phyloP scores from a whole-genome alignment of 2,329 filamentous ascomycete species.

The Massarina eburnea region DNA sequence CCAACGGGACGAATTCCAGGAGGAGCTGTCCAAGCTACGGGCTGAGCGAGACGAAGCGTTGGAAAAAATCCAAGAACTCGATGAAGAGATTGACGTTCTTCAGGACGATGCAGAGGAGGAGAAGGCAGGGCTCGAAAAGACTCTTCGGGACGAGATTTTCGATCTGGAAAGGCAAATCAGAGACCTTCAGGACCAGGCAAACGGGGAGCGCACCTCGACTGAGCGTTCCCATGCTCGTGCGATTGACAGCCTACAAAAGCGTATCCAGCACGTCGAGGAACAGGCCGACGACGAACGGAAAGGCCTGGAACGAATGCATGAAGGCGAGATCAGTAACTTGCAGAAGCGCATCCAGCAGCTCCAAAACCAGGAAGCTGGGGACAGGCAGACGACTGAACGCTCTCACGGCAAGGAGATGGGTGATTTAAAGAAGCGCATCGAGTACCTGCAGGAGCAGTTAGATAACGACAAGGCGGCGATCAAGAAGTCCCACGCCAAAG shows the following conservation, averaged over 20 bases:
- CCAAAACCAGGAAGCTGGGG: background rate
- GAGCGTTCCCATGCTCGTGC: slow-evolving; percentile 5
- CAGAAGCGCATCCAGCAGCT: slow-evolving; percentile 84
- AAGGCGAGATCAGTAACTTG: slow-evolving; percentile 77
- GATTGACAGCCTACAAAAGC: background rate
- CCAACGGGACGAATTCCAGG: slow-evolving; percentile 34
- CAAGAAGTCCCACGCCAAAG: slow-evolving; percentile 70
- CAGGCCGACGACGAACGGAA: slow-evolving; percentile 19
- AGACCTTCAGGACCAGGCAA: slow-evolving; percentile 17
- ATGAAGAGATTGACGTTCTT: slow-evolving; percentile 57
- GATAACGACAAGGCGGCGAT: slow-evolving; percentile 54
- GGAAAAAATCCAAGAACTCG: slow-evolving; percentile 51
- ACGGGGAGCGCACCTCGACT: slow-evolving; percentile 25
- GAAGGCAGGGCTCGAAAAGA: slow-evolving; percentile 59
- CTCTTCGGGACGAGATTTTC: slow-evolving; percentile 54
- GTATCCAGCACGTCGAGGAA: slow-evolving; percentile 16
- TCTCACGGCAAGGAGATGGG: background rate
- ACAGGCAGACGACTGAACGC: slow-evolving; percentile 25
- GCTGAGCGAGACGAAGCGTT: slow-evolving; percentile 9
- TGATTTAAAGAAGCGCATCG: background rate
- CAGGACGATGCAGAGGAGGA: slow-evolving; percentile 48
- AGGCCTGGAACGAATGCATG: slow-evolving; percentile 67
- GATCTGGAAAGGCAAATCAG: slow-evolving; percentile 18
- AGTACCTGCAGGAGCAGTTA: background rate
- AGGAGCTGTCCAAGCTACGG: slow-evolving; percentile 34